phyloP scores from a whole-genome alignment of 192 early-diverging fungal genomes.

The Rhizoclosmatium sp. region DNA sequence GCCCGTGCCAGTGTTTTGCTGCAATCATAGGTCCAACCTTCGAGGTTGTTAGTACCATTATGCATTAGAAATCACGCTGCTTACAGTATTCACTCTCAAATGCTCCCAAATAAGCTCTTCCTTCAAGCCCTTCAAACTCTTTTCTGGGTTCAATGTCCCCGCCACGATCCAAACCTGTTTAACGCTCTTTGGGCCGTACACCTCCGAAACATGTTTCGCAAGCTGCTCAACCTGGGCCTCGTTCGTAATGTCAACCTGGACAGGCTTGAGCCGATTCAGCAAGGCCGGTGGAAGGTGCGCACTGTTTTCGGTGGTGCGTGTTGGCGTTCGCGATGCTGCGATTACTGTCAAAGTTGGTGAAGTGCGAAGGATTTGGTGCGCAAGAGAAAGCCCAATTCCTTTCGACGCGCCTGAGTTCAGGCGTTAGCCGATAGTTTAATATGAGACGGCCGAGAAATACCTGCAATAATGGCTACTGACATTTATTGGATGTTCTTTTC shows the following conservation, averaged over 20 bases:
- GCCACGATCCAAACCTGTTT: constrained; percentile 18
- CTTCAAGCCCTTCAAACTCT: constrained; percentile 24
- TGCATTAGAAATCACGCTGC: not conserved
- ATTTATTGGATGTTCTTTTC: no score
- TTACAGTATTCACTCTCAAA: constrained; percentile 37
- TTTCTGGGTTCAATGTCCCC: constrained; percentile 43
- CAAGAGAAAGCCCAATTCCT: constrained; percentile 44
- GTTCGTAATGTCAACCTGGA: constrained; percentile 22
- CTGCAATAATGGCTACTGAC: constrained; percentile 14
- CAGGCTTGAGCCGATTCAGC: not conserved
- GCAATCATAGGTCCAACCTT: constrained; percentile 29
- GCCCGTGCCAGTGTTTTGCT: constrained; percentile 30
- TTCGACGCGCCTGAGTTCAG: constrained; percentile 17
- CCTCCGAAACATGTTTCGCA: not conserved
- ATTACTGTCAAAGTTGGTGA: constrained; percentile 15
- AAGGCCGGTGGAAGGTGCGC: not conserved
- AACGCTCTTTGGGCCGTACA: constrained; percentile 5
- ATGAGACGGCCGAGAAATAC: no score
- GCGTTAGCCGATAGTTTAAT: not conserved
- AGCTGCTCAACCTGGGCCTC: not conserved
- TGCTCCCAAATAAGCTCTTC: constrained; percentile 25
- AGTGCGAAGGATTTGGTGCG: constrained; percentile 2
- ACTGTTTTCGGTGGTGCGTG: not conserved
- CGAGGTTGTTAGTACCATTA: no score
- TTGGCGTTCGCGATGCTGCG: constrained; percentile 21